A percentile compares a stretch with the other conserved stretches of the same genome.
Evolutionary conservation across 1,284 basidiomycete genomes (phyloP).

Genomic region (Moniliophthora roreri): DNA sequence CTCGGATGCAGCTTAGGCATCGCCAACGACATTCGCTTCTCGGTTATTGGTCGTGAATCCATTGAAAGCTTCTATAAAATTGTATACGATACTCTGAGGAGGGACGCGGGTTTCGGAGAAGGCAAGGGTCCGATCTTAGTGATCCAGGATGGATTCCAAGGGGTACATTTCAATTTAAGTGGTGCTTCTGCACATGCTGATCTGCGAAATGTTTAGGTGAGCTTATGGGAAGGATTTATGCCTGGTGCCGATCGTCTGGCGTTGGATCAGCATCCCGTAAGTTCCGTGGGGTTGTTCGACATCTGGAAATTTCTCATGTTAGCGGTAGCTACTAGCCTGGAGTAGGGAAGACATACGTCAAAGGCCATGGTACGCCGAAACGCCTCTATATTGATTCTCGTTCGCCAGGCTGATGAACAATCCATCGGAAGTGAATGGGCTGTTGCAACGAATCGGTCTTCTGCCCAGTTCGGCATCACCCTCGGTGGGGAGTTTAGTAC

Average conservation of each 20-base stretch:
- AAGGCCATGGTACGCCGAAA: conserved; percentile 35
- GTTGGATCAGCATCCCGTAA: conserved; percentile 68
- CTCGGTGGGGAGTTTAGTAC: conserved; percentile 68
- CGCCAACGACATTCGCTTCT: conserved; percentile 61
- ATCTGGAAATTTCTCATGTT: conserved; percentile 31
- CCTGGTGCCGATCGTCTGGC: conserved; percentile 68
- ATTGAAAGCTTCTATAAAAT: conserved; percentile 59
- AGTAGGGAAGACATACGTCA: conserved; percentile 29
- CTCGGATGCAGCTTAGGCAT: conserved; percentile 42
- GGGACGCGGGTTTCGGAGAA: conserved; percentile 55
- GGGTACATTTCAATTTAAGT: conserved; percentile 35
- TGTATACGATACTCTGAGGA: conserved; percentile 70
- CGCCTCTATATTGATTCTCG: conserved; percentile 47
- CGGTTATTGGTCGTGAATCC: conserved; percentile 47
- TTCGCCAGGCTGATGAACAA: conserved; percentile 17
- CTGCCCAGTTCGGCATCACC: conserved; percentile 63
- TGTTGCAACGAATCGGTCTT: conserved; percentile 49
- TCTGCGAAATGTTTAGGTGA: conserved; percentile 8
- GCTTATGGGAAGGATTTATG: conserved; percentile 9
- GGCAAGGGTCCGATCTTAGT: conserved; percentile 74
- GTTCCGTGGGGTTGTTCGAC: conserved; percentile 18
- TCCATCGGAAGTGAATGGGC: conserved; percentile 37
- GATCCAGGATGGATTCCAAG: conserved; percentile 77
- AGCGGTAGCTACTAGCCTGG: conserved; percentile 47
- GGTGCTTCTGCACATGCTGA: conserved; percentile 6